These are phyloP conservation scores for Dacryopinax primogenitus DNA, from an alignment of 768 basidiomycete genomes.

Conservation along the genomic window DNA sequence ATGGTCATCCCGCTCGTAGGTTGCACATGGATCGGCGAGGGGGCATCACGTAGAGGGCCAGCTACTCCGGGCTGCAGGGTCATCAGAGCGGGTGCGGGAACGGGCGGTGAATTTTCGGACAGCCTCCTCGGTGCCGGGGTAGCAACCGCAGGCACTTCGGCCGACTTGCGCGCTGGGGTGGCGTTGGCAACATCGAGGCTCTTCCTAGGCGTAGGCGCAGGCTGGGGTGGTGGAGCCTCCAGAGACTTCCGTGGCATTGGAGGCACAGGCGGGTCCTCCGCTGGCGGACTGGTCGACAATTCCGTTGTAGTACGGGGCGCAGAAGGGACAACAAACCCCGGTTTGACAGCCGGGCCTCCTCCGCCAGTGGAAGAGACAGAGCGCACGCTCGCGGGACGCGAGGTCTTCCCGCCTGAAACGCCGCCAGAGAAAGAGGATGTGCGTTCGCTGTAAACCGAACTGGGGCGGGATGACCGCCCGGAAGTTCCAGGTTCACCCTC, in stretches of 20 bases:
- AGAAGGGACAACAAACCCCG: neutral
- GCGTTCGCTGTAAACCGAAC: neutral
- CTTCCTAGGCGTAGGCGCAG: neutral
- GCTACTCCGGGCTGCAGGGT: neutral
- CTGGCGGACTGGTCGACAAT: neutral
- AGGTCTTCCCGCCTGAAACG: neutral
- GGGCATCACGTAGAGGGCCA: neutral
- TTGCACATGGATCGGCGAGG: constrained; percentile 42
- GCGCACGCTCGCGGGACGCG: neutral
- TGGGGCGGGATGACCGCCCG: neutral
- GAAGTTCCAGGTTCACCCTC: neutral
- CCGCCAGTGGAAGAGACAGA: neutral
- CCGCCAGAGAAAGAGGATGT: neutral
- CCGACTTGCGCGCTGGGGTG: neutral
- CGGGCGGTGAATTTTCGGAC: constrained; percentile 17
- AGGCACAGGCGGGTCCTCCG: neutral
- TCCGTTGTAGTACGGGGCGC: neutral
- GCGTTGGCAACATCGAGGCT: neutral
- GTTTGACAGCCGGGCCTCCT: neutral
- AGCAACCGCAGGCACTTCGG: neutral
- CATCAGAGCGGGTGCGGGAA: constrained; percentile 23
- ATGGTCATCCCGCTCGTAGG: constrained; percentile 62
- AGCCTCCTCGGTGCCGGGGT: constrained; percentile 15
- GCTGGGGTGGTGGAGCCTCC: neutral
- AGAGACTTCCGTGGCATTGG: neutral